Base-by-base conservation (phyloP, 495 filamentous ascomycete genomes). In the Antarctomyces pellizariae region DNA sequence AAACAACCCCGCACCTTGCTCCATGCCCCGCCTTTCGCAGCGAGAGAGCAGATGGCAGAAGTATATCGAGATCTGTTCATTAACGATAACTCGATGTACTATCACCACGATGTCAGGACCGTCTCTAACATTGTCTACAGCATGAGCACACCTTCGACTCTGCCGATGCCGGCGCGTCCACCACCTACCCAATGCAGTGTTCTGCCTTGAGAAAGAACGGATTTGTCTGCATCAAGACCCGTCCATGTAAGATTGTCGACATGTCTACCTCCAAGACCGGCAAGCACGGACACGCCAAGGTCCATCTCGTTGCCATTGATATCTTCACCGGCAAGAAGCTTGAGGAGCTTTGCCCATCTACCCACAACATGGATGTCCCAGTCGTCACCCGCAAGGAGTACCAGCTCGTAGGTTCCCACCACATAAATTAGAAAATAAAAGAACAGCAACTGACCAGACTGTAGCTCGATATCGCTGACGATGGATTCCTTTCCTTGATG, bases 261-360 rank as follows among this genome's bases (percentile, higher is more conserved):
- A 99, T 99, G 86, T 84, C 76, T 36, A 99, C 86, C 57, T 99
- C 86, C 49, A 99, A 99, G 80, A 99, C 86, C 36, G 86, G 86
- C 54, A 99, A 99, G 77, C 86, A 99, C 75, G 86, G 86, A 54
- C 86, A 99, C 73, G 86, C 86, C 54, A 99, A 99, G 73, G 86
- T 95, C 50, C 82, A 99, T 63, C 56, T 99, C 35, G 71, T 89
- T 44, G 86, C 77, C 47, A 69, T 84, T 50, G 86, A 99, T 50
- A 93, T 99, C 63, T 99, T 99, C 67, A 99, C 82, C 35, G 67
- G 67, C 66, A 95, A 95, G 77, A 99, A 99, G 69, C 62, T 86
- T 33, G 86, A 99, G 66, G 86, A 99, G 56, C 75, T 99, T 33
- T 95, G 75, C 59, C 86, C 86, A 35, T 95, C 86, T 51, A 99